phyloP scores from a whole-genome alignment of 768 basidiomycete species.

The Cytidiella melzeri region DNA sequence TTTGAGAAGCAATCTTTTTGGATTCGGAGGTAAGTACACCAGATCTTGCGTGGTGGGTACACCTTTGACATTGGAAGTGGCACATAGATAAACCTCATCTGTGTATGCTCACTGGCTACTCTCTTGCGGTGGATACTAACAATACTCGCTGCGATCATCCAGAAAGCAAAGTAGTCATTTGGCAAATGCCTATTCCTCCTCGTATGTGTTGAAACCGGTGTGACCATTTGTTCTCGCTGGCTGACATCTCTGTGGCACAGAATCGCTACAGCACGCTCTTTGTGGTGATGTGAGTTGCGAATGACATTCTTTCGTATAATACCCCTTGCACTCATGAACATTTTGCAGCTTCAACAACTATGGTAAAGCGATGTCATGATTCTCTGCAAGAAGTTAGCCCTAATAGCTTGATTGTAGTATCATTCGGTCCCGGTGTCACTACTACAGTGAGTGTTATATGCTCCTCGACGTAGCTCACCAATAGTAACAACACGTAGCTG shows the following conservation, averaged over 20 bases:
- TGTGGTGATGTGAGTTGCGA: conserved; percentile 40
- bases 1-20: conserved; percentile 46
- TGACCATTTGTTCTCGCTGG: too few species aligned
- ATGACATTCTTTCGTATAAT: too few species aligned
- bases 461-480: too few species aligned
- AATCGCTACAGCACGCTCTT: conserved; percentile 53
- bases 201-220: conserved; percentile 37
- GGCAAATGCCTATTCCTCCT: conserved; percentile 51
- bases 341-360: conserved; percentile 47
- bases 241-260: too few species aligned
- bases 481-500: background rate
- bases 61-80: too few species aligned
- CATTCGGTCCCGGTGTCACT: background rate
- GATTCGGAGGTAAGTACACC: conserved; percentile 41
- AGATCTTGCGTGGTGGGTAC: background rate
- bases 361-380: too few species aligned
- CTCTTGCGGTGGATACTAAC: too few species aligned
- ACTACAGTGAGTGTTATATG: conserved; percentile 17
- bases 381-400: too few species aligned
- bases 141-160: background rate
- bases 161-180: conserved; percentile 51
- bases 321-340: too few species aligned
- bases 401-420: background rate
- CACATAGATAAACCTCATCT: conserved; percentile 47
- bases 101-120: conserved; percentile 31